These are phyloP conservation scores for Pachysandra terminalis DNA, from an alignment of 164 flowering plant species.

Conservation along the genomic window DNA sequence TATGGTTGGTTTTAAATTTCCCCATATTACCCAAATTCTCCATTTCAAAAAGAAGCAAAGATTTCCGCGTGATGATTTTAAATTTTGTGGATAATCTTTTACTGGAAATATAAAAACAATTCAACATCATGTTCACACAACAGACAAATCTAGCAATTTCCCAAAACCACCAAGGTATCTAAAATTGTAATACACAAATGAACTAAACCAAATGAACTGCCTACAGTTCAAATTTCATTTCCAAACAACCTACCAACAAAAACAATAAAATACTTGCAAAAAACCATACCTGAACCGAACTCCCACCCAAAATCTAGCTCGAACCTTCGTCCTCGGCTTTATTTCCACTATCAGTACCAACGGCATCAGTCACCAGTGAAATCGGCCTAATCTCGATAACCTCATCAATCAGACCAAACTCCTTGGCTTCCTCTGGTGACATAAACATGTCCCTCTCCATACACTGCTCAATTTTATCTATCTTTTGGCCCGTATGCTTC, in stretches of 20 bases:
- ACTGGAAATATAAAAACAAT: no score
- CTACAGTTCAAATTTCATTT: background rate
- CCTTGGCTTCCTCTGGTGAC: constrained; percentile 91
- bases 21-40: no score
- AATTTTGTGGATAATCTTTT: no score
- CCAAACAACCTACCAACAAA: background rate
- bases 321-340: constrained; percentile 34
- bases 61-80: no score
- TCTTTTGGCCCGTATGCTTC: constrained; percentile 77
- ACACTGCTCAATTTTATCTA: constrained; percentile 62
- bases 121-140: no score
- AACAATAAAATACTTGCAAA: background rate
- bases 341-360: constrained; percentile 44
- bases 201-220: background rate
- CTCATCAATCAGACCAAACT: constrained; percentile 91
- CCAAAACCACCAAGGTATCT: no score
- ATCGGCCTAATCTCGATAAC: constrained; percentile 81
- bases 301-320: constrained; percentile 14
- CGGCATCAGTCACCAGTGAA: constrained; percentile 78
- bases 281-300: constrained; percentile 1
- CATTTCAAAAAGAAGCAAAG: no score
- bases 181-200: background rate
- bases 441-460: constrained; percentile 96
- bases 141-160: no score
- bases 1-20: no score